These are phyloP conservation scores for Colletotrichum lindemuthianum DNA, from an alignment of 2,329 filamentous ascomycete genomes.

Conservation along the genomic window DNA sequence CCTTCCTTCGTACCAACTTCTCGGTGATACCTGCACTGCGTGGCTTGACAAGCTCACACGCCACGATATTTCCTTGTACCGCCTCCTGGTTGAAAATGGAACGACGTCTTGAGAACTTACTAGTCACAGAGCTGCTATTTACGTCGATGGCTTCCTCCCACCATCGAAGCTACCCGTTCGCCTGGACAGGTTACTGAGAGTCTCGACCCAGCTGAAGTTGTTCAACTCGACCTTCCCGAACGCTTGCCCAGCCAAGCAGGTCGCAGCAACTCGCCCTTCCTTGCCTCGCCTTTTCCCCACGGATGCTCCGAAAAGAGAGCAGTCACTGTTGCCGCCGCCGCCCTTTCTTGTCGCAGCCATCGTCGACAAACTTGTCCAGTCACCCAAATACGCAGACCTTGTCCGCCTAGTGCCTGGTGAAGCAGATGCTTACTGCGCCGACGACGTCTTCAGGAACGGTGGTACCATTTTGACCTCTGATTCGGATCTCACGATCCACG, in stretches of 20 bases:
- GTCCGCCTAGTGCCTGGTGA: conserved; percentile 79
- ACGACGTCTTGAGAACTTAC: not conserved
- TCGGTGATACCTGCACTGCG: conserved; percentile 66
- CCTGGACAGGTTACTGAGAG: conserved; percentile 67
- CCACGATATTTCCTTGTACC: conserved; percentile 70
- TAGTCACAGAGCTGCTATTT: conserved; percentile 70
- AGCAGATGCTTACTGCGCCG: conserved; percentile 84
- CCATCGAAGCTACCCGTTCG: conserved; percentile 70
- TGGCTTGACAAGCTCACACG: conserved; percentile 71
- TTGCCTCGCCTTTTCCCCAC: conserved; percentile 40
- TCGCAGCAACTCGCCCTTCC: conserved; percentile 18
- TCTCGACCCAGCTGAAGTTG: conserved; percentile 64
- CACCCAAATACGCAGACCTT: conserved; percentile 51
- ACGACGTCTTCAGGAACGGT: conserved; percentile 63
- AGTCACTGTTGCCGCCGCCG: conserved; percentile 61
- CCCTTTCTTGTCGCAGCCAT: conserved; percentile 81
- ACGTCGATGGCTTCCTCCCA: conserved; percentile 88
- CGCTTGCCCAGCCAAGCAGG: conserved; percentile 41
- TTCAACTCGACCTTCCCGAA: conserved; percentile 48
- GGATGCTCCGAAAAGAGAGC: conserved; percentile 43
- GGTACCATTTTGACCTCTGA: conserved; percentile 81
- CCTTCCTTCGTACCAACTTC: conserved; percentile 70
- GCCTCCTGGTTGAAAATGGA: conserved; percentile 7
- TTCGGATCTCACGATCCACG: conserved; percentile 83
- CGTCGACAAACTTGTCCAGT: conserved; percentile 72